These are phyloP conservation scores for Capsicum rhomboideum DNA, from an alignment of 257 asterid genomes.

Conservation along the genomic window DNA sequence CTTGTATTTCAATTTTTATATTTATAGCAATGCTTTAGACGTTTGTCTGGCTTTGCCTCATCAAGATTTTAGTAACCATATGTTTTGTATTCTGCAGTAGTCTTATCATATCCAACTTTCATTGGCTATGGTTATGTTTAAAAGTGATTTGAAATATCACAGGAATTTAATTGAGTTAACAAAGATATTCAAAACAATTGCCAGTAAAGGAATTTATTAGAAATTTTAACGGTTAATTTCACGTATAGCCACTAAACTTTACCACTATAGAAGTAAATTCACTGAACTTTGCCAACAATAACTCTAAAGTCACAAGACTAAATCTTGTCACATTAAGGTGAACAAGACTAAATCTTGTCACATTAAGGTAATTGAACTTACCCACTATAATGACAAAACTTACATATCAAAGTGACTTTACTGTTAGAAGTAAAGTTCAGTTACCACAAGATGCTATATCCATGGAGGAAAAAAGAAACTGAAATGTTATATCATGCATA, in stretches of 20 bases:
- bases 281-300: background rate
- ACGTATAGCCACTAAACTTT: background rate
- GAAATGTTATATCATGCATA: no score
- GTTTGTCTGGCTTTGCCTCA: background rate
- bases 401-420: no score
- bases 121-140: constrained; percentile 11
- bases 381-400: no score
- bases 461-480: no score
- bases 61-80: constrained; percentile 26
- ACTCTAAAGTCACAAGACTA: no score
- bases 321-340: no score
- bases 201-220: background rate
- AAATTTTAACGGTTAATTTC: background rate
- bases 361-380: no score
- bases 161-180: background rate
- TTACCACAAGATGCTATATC: no score
- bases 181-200: background rate
- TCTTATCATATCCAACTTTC: constrained; percentile 64
- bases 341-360: no score
- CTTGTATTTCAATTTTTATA: no score
- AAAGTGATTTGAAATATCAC: background rate
- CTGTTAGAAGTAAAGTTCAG: no score
- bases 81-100: constrained; percentile 74
- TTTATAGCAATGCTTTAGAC: background rate
- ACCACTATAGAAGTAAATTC: background rate